Conservation (phyloP, 1,139 yeast species). For the Taphrina confusa region DNA sequence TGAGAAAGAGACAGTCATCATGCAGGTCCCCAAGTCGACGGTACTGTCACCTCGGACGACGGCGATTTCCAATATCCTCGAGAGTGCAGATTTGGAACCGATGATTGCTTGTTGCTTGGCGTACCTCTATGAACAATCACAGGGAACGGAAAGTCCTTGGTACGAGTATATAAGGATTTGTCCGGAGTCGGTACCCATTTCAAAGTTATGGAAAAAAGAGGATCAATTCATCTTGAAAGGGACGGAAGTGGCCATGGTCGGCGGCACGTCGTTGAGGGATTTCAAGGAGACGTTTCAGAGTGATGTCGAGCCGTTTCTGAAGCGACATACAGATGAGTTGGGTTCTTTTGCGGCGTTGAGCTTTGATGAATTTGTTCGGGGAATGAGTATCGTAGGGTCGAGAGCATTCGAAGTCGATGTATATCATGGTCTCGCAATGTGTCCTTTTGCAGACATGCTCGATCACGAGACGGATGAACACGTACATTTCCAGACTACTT, state of each 20-base stretch:
- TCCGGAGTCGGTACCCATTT: conserved; percentile 52
- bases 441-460: conserved; percentile 89
- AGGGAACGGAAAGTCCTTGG: conserved; percentile 74
- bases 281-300: conserved; percentile 57
- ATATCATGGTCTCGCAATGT: conserved; percentile 71
- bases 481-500: conserved; percentile 73
- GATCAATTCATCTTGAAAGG: conserved; percentile 57
- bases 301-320: conserved; percentile 46
- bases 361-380: conserved; percentile 44
- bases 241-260: conserved; percentile 68
- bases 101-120: conserved; percentile 68
- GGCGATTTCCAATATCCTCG: conserved; percentile 65
- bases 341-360: conserved; percentile 37
- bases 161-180: conserved; percentile 61
- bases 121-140: conserved; percentile 65
- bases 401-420: conserved; percentile 79
- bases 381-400: conserved; percentile 57
- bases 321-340: conserved; percentile 41
- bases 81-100: conserved; percentile 54
- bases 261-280: conserved; percentile 55
- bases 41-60: conserved; percentile 46
- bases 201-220: conserved; percentile 64
- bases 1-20: conserved; percentile 14
- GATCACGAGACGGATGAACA: conserved; percentile 64
- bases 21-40: conserved; percentile 39